Percentiles rank a stretch among this genome's conserved stretches.
phyloP scores from a whole-genome alignment of 768 basidiomycete genomes.

The Rhizopogon sp. region DNA sequence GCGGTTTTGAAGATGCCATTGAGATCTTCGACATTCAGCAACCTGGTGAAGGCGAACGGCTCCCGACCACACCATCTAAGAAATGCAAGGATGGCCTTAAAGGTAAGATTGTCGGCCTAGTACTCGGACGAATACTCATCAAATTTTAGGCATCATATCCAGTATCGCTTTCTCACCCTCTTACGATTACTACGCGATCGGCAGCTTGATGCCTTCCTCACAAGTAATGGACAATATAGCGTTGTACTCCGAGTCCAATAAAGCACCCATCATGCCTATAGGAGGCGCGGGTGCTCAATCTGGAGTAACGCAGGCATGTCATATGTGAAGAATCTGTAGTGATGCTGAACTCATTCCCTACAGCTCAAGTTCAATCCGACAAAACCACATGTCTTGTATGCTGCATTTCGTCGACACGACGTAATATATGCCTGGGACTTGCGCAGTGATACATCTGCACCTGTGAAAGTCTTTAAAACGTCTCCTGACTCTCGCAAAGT shows the following conservation, averaged over 20 bases:
- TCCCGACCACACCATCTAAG: constrained; percentile 66
- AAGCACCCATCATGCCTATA: constrained; percentile 57
- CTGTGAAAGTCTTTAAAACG: constrained; percentile 32
- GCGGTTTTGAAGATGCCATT: constrained; percentile 82
- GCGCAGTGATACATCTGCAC: constrained; percentile 45
- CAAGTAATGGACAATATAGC: constrained; percentile 50
- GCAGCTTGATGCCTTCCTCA: constrained; percentile 53
- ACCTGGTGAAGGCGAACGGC: constrained; percentile 70
- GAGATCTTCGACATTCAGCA: constrained; percentile 75
- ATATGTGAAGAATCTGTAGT: background rate
- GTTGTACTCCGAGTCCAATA: constrained; percentile 58
- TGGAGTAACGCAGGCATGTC: background rate
- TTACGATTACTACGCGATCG: constrained; percentile 73
- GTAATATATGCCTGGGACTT: constrained; percentile 77
- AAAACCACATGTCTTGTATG: constrained; percentile 68
- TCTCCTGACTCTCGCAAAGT: background rate
- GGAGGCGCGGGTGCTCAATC: constrained; percentile 37
- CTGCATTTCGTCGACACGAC: constrained; percentile 62
- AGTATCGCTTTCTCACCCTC: constrained; percentile 70
- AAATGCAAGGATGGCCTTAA: constrained; percentile 85
- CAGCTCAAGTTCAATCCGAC: constrained; percentile 77
- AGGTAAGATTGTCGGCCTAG: constrained; percentile 40
- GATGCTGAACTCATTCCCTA: constrained; percentile 4
- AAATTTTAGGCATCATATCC: constrained; percentile 72
- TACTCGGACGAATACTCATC: background rate